A percentile compares a stretch with the other conserved stretches of the same genome.
These are phyloP conservation scores for Cyanodermella asteris DNA, from an alignment of 2,329 filamentous ascomycete genomes.

Conservation along the genomic window DNA sequence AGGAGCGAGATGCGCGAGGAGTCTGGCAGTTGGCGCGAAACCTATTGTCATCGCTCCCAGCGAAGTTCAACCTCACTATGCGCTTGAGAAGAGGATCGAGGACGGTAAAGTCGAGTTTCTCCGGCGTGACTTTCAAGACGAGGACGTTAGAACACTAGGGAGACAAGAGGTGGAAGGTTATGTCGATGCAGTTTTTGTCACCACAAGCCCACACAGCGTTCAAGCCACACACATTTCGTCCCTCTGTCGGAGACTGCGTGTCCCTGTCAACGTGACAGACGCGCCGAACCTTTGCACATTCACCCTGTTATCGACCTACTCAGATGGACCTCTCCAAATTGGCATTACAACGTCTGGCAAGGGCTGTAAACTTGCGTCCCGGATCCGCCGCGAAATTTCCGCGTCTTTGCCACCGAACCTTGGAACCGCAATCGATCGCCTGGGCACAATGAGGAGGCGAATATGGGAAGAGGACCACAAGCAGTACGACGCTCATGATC, in stretches of 20 bases:
- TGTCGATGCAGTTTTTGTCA: slow-evolving; percentile 87
- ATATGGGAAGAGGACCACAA: slow-evolving; percentile 54
- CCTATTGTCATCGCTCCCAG: slow-evolving; percentile 59
- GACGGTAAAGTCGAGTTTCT: slow-evolving; percentile 21
- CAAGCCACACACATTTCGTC: slow-evolving; percentile 45
- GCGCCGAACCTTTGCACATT: slow-evolving; percentile 73
- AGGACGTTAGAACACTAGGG: slow-evolving; percentile 55
- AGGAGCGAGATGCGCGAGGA: slow-evolving; percentile 59
- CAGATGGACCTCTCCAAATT: slow-evolving; percentile 78
- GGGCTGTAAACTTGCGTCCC: slow-evolving; percentile 79
- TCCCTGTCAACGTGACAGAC: slow-evolving; percentile 86
- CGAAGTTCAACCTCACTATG: slow-evolving; percentile 36
- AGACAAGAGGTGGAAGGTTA: slow-evolving; percentile 53
- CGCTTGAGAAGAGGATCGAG: slow-evolving; percentile 23
- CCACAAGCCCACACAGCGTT: slow-evolving; percentile 29
- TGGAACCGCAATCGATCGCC: slow-evolving; percentile 51
- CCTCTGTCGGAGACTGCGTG: slow-evolving; percentile 56
- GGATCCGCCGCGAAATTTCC: slow-evolving; percentile 74
- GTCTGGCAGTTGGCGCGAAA: slow-evolving; percentile 57
- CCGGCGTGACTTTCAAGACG: slow-evolving; percentile 37
- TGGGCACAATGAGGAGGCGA: slow-evolving; percentile 50
- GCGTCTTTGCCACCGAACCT: slow-evolving; percentile 54
- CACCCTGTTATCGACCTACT: slow-evolving; percentile 68
- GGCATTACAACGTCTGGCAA: slow-evolving; percentile 89
- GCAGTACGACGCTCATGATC: slow-evolving; percentile 20